Evolutionary conservation across 306 rosid genomes (phyloP), one percentile per base, ranked within the genome.

Genomic region (Senna siamea): DNA sequence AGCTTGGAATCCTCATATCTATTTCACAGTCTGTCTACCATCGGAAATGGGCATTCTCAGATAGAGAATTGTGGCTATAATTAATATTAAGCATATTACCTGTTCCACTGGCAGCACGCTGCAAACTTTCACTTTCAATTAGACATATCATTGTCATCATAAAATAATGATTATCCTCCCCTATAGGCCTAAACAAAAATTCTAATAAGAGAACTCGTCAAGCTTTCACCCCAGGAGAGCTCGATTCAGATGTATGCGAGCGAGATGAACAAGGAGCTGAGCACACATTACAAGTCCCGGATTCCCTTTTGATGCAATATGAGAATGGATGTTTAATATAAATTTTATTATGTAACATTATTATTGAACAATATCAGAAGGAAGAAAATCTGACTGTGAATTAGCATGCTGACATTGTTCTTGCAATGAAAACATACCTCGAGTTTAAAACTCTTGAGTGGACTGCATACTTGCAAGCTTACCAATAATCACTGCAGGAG

Each of bases 401-500:
- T 28, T 70, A 28, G 67, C 66, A 57, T 50, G 67, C 35, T 17
- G 38, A 8, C 52, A 38, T 58, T 70, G 35, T 30, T 50, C 48
- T 70, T 35, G 43, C 67, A 65, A 64, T 57, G 17, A 26, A 48
- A 58, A 17, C 40, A 40, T 30, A n/a, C 71, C 71, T 53, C 59
- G 48, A 69, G 47, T 43, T 41, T 35, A 50, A 70, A 14, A 56
- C 15, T 52, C 53, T 41, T 63, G 66, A 58, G 51, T 4, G 68
- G 54, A 35, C 58, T 14, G 30, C n/a, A n/a, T 26, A 26, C 18
- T 59, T 0, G 38, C 74, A 40, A 35, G 47, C 75, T 82, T 76
- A 92, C 98, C 98, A 90, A 82, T 87, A 92, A 80, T 87, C 96
- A 52, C 89, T 63, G 75, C 96, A 92, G 44, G 94, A 90, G 82